Evolutionary conservation across 225 moss, liverwort and hornwort genomes (phyloP), one percentile per base, ranked within the genome.

Genomic region (Sphagnum tenellum): DNA sequence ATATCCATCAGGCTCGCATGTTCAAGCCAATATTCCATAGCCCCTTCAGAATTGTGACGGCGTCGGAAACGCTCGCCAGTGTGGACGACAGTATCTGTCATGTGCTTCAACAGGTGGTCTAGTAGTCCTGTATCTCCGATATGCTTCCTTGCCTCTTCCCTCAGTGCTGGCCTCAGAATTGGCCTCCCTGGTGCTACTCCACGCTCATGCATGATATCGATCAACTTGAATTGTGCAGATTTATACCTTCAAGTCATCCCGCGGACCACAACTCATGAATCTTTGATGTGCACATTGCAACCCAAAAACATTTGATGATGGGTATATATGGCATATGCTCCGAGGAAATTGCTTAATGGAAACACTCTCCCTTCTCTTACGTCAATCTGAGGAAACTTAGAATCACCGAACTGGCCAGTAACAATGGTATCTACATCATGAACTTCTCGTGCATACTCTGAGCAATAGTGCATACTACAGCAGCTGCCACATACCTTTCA

Each of bases 11-110:
- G 65, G 70, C 76, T 78, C 59, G 78, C 68, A 70, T 85, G 81
- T 70, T 85, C 85, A 0, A 82, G 85, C 82, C 85, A 85, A 71
- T 85, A 85, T 13, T 85, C 85, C 85, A 85, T 85, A 44, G 81
- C 81, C 4, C 85, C 85, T 59, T 81, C 81, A 7, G 81, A 75
- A 62, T 85, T 85, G 67, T 81, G 78, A 53, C 78, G 73, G 55
- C 84, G 84, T 55, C 84, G 80, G 56, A 85, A 85, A 4, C 85
- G 85, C 57, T 85, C 81, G 0, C 85, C 85, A 10, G 81, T 78
- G 9, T 55, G 76, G 13, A 85, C 85, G 0, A 85, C 72, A 7
- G 85, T 85, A 13, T 85, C 81, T 45, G 85, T 85, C 85, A 85
- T 85, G 69, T 85, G 85, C 63, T 85, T 85, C 59, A 85, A 60